Conservation (phyloP, 2,329 filamentous ascomycete genomes). For the Tricladium varicosporioides region DNA sequence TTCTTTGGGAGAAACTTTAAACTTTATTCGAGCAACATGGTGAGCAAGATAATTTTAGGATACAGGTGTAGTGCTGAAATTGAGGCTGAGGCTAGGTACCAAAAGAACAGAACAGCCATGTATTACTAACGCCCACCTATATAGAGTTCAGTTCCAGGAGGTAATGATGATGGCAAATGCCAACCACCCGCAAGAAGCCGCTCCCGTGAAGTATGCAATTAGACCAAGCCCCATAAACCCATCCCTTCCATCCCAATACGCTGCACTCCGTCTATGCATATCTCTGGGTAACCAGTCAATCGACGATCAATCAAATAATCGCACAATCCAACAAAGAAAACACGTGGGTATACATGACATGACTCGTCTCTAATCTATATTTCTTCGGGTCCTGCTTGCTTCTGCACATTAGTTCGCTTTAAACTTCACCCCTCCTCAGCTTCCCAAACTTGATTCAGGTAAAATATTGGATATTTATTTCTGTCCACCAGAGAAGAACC, state of each 20-base stretch:
- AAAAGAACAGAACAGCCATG: not conserved
- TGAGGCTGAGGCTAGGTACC: too few relatives aligned
- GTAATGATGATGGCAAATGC: not conserved
- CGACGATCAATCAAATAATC: not conserved
- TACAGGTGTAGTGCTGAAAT: too few relatives aligned
- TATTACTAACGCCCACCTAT: not conserved
- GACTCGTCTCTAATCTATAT: not conserved
- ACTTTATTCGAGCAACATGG: too few relatives aligned
- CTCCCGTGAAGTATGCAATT: not conserved
- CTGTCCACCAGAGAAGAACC: slow-evolving; percentile 37
- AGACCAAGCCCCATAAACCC: not conserved
- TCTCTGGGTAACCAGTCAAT: not conserved
- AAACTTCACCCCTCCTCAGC: not conserved
- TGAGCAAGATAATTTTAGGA: too few relatives aligned
- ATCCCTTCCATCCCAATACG: not conserved
- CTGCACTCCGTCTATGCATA: not conserved
- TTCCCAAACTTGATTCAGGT: not conserved
- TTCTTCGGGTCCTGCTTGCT: not conserved
- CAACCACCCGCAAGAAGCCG: not conserved
- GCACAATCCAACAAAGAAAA: not conserved
- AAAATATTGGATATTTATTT: slow-evolving; percentile 24
- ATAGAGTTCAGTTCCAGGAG: not conserved
- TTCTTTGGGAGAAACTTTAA: too few relatives aligned
- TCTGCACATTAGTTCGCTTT: not conserved
- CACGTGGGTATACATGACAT: not conserved